These are phyloP conservation scores for Lepraria neglecta DNA, from an alignment of 495 filamentous ascomycete species.

Conservation along the genomic window DNA sequence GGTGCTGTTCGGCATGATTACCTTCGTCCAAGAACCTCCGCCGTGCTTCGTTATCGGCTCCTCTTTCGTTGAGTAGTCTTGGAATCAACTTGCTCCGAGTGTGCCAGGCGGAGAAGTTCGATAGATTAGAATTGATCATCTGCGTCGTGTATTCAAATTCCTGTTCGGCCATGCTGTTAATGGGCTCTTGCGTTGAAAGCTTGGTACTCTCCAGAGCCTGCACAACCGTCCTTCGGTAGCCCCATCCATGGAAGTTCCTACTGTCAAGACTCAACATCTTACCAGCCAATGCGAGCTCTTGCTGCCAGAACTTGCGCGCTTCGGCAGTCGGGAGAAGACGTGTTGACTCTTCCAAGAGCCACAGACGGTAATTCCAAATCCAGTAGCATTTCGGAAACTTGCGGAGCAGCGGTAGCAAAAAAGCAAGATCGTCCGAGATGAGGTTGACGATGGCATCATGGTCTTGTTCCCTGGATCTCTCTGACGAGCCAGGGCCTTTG, in stretches of 20 bases:
- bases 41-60: constrained; percentile 55
- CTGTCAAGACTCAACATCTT: constrained; percentile 84
- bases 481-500: not conserved
- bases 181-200: constrained; percentile 21
- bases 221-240: constrained; percentile 75
- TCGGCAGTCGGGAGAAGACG: constrained; percentile 46
- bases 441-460: constrained; percentile 49
- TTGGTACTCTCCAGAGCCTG: constrained; percentile 56
- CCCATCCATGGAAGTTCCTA: constrained; percentile 97
- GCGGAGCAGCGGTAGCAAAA: constrained; percentile 74
- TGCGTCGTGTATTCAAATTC: constrained; percentile 87
- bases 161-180: constrained; percentile 57
- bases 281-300: constrained; percentile 69
- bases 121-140: constrained; percentile 76
- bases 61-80: constrained; percentile 60
- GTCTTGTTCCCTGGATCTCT: no score
- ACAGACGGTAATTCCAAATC: constrained; percentile 97
- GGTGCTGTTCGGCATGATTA: constrained; percentile 36
- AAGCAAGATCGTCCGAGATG: constrained; percentile 61
- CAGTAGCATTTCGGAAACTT: constrained; percentile 97
- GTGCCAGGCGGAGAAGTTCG: constrained; percentile 98
- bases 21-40: constrained; percentile 66
- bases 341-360: constrained; percentile 70
- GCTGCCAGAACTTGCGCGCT: constrained; percentile 67
- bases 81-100: constrained; percentile 77